These are phyloP conservation scores for Phaeosphaeria sp. DNA, from an alignment of 2,329 filamentous ascomycete species.

Conservation along the genomic window DNA sequence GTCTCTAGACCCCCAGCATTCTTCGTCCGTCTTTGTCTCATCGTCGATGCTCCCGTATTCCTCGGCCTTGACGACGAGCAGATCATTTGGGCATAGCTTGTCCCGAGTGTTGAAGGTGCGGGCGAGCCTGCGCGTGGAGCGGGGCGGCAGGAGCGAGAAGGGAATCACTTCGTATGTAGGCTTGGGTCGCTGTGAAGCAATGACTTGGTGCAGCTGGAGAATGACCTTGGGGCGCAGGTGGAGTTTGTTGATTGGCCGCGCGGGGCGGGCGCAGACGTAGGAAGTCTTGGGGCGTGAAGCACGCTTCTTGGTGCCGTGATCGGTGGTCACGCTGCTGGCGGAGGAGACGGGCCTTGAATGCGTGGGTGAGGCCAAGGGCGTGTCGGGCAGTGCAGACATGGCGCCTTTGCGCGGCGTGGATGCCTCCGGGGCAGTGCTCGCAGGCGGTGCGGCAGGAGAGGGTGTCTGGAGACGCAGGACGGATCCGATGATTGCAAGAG, in stretches of 20 bases:
- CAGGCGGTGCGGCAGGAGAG: slow-evolving; percentile 19
- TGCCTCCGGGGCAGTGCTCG: neutral
- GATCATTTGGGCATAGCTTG: slow-evolving; percentile 70
- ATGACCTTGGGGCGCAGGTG: slow-evolving; percentile 72
- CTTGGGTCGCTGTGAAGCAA: slow-evolving; percentile 64
- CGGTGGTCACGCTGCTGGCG: slow-evolving; percentile 44
- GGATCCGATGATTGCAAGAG: slow-evolving; percentile 42
- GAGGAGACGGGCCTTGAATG: slow-evolving; percentile 48
- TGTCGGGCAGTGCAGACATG: slow-evolving; percentile 10
- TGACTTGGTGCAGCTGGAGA: slow-evolving; percentile 74
- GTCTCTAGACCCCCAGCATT: slow-evolving; percentile 55
- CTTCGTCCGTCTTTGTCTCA: slow-evolving; percentile 56
- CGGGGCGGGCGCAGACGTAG: slow-evolving; percentile 73
- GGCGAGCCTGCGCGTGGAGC: slow-evolving; percentile 58
- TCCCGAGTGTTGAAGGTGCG: slow-evolving; percentile 69
- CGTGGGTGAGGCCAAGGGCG: slow-evolving; percentile 21
- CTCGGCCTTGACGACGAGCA: slow-evolving; percentile 74
- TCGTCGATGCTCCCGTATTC: slow-evolving; percentile 62
- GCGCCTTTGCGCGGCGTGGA: slow-evolving; percentile 11
- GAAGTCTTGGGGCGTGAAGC: slow-evolving; percentile 64
- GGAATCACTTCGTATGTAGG: slow-evolving; percentile 78
- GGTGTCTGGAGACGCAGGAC: slow-evolving; percentile 33
- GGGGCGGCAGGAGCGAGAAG: slow-evolving; percentile 64
- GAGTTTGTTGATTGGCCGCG: slow-evolving; percentile 65
- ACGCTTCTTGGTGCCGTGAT: slow-evolving; percentile 49